Conservation (phyloP, 345 rosid genomes). For the Melaleuca quinquenervia region DNA sequence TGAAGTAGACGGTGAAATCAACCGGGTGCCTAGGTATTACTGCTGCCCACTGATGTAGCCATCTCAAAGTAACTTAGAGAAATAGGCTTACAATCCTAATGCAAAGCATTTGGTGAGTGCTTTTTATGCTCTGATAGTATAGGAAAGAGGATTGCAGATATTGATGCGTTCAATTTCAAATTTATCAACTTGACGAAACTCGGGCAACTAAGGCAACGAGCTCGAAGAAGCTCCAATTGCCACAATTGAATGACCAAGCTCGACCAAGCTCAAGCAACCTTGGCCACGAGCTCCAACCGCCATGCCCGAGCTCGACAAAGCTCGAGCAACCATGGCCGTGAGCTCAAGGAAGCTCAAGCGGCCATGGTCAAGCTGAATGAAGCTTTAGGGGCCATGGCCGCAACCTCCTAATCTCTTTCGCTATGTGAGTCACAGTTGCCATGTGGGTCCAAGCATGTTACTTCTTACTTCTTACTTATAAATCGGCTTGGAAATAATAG, state of each 20-base stretch:
- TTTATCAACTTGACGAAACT: neutral
- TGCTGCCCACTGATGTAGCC: too few relatives aligned
- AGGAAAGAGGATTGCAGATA: constrained; percentile 44
- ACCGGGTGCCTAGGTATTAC: too few relatives aligned
- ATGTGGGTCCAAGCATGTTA: too few relatives aligned
- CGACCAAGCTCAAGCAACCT: neutral
- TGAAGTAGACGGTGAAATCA: too few relatives aligned
- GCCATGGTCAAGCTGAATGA: neutral
- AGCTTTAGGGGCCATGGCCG: neutral
- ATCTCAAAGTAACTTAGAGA: too few relatives aligned
- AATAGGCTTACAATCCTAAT: too few relatives aligned
- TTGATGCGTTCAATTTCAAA: constrained; percentile 23
- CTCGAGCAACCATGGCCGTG: neutral
- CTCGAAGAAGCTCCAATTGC: neutral
- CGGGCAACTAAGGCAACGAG: fast-evolving
- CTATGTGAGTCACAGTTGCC: neutral
- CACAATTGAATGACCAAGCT: neutral
- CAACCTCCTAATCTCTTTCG: neutral
- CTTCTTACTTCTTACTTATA: too few relatives aligned
- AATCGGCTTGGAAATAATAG: too few relatives aligned
- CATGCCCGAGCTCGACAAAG: neutral
- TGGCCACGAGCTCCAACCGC: neutral
- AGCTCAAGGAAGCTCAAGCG: neutral
- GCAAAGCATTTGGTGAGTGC: constrained; percentile 47
- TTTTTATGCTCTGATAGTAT: constrained; percentile 23